Percentiles rank a stretch among this genome's conserved stretches.
phyloP scores from a whole-genome alignment of 495 filamentous ascomycete species.

The Bacidia rubella region DNA sequence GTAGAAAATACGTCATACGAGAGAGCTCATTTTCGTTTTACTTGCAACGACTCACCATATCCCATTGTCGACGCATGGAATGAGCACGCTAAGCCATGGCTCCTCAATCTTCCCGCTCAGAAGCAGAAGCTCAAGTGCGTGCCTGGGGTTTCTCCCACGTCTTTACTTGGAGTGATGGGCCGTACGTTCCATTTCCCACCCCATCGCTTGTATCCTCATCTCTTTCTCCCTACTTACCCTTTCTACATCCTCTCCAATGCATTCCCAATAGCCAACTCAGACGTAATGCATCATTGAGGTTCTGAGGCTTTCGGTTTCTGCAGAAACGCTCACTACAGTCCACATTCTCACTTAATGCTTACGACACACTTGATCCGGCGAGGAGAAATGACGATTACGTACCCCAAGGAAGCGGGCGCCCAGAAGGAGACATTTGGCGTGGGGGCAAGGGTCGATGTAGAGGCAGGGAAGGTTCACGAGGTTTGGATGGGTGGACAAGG shows the following conservation, averaged over 20 bases:
- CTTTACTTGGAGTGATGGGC: conserved; percentile 70
- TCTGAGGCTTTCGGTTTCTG: not conserved
- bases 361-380: conserved; percentile 68
- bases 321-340: conserved; percentile 59
- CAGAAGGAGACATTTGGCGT: conserved; percentile 54
- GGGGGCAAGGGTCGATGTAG: conserved; percentile 65
- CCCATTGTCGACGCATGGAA: too few relatives aligned
- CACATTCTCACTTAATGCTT: conserved; percentile 54
- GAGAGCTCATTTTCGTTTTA: not conserved
- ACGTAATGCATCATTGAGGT: too few relatives aligned
- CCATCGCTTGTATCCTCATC: too few relatives aligned
- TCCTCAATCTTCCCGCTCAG: conserved; percentile 25
- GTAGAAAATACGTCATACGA: not conserved
- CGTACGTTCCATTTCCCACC: conserved; percentile 30
- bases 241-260: not conserved
- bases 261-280: not conserved
- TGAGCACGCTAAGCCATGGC: too few relatives aligned
- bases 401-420: conserved; percentile 49
- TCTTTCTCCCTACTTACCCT: not conserved
- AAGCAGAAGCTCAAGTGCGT: conserved; percentile 51
- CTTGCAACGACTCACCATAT: not conserved
- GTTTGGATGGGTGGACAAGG: conserved; percentile 70
- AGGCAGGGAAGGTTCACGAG: conserved; percentile 57
- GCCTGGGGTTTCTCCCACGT: conserved; percentile 66
- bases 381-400: conserved; percentile 58